These are phyloP conservation scores for Eucalyptus melliodora DNA, from an alignment of 345 rosid species.

Conservation along the genomic window DNA sequence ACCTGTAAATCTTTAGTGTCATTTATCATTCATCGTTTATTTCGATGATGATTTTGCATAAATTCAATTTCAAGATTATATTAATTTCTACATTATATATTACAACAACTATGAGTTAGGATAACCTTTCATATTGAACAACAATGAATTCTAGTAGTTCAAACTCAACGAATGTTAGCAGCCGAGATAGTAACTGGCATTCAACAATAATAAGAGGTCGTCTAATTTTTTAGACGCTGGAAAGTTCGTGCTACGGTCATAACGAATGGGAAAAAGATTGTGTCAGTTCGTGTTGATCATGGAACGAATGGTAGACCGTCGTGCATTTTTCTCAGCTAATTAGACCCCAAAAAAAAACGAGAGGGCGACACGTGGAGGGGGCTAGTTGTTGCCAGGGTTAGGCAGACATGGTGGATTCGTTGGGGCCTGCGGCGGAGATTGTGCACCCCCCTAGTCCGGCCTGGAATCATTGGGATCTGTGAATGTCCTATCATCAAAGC, in stretches of 20 bases:
- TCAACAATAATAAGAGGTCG: not conserved
- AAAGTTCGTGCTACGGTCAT: not conserved
- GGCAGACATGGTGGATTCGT: slow-evolving; percentile 65
- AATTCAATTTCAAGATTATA: rapidly evolving
- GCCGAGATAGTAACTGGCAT: not conserved
- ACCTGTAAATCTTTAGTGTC: not conserved
- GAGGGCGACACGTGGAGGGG: not conserved
- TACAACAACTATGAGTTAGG: not conserved
- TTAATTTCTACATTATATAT: not conserved
- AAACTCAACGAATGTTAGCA: not conserved
- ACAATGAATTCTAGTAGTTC: not conserved
- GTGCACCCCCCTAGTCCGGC: not conserved
- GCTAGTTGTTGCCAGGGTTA: slow-evolving; percentile 28
- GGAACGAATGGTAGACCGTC: not conserved
- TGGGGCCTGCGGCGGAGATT: slow-evolving; percentile 25
- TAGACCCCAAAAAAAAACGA: not conserved
- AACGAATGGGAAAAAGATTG: not conserved
- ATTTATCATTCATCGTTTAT: rapidly evolving
- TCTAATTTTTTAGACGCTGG: not conserved
- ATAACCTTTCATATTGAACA: not conserved
- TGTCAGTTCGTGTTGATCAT: not conserved
- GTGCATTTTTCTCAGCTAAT: not conserved
- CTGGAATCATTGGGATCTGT: not conserved
- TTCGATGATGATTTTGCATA: not conserved
- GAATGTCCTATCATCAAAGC: not conserved